phyloP scores from a whole-genome alignment of 2,329 filamentous ascomycete species.

The Nemania sp. region DNA sequence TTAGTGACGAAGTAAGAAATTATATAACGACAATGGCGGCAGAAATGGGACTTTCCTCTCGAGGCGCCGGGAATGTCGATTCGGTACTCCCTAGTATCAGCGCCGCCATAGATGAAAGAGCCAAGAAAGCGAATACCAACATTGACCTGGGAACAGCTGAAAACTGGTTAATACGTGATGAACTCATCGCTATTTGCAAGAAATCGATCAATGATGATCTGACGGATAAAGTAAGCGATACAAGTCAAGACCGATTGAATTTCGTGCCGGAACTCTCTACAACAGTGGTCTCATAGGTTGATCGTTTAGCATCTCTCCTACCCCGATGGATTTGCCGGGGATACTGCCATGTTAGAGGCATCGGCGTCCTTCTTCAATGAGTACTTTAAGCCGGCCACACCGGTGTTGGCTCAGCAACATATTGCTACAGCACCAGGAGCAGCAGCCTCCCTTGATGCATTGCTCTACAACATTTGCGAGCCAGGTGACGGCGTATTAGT shows the following conservation, averaged over 20 bases:
- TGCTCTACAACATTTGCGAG: constrained; percentile 42
- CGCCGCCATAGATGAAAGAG: background rate
- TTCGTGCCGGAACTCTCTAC: no score
- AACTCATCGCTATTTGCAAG: constrained; percentile 16
- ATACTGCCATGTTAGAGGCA: constrained; percentile 12
- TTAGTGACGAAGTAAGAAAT: background rate
- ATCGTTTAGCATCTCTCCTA: constrained; percentile 25
- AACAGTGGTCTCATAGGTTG: background rate
- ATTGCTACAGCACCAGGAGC: constrained; percentile 17
- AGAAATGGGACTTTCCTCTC: background rate
- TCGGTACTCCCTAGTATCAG: background rate
- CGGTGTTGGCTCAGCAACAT: constrained; percentile 4
- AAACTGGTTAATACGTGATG: constrained; percentile 18
- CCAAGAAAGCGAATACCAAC: background rate
- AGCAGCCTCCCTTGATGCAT: constrained; percentile 24
- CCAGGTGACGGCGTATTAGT: constrained; percentile 40
- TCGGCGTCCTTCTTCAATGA: constrained; percentile 17
- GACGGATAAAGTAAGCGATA: background rate
- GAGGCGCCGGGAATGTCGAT: background rate
- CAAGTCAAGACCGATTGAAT: background rate
- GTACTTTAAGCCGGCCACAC: constrained; percentile 11
- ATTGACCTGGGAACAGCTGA: constrained; percentile 21
- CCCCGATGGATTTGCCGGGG: constrained; percentile 18
- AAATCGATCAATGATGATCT: constrained; percentile 11
- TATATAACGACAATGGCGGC: background rate